phyloP scores from a whole-genome alignment of 345 rosid species.

The Nasturtium officinale region DNA sequence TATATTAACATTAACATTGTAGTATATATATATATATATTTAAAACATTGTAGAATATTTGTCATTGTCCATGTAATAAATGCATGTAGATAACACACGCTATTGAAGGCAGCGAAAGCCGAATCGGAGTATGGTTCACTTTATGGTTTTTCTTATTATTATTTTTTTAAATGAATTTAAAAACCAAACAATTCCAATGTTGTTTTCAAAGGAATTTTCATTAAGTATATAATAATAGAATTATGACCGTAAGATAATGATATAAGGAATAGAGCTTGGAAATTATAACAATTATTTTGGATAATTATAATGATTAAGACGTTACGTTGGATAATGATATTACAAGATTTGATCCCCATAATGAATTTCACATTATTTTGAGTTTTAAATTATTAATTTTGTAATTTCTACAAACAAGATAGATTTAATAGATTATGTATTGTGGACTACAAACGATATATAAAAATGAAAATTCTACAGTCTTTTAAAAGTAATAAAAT shows the following conservation, averaged over 20 bases:
- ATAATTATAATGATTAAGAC: no score
- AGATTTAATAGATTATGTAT: no score
- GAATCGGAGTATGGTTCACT: neutral
- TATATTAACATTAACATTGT: neutral
- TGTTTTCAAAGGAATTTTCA: neutral
- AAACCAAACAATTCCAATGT: neutral
- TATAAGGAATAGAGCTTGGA: no score
- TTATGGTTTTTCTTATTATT: neutral
- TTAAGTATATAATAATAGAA: neutral
- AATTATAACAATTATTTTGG: no score
- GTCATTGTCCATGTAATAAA: conserved; percentile 15
- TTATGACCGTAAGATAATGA: no score
- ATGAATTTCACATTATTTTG: neutral
- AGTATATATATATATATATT: no score
- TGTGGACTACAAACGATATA: no score
- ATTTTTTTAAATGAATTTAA: neutral
- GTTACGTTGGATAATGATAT: neutral
- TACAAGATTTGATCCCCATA: neutral
- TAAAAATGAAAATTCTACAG: no score
- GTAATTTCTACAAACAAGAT: no score
- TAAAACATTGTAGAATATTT: neutral
- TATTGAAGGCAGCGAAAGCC: neutral
- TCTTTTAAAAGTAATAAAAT: no score
- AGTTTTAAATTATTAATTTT: no score
- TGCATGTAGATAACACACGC: conserved; percentile 10